Percentiles rank a stretch among this genome's conserved stretches.
Conservation (phyloP, 1,284 basidiomycete species). For the Moesziomyces sp. region DNA sequence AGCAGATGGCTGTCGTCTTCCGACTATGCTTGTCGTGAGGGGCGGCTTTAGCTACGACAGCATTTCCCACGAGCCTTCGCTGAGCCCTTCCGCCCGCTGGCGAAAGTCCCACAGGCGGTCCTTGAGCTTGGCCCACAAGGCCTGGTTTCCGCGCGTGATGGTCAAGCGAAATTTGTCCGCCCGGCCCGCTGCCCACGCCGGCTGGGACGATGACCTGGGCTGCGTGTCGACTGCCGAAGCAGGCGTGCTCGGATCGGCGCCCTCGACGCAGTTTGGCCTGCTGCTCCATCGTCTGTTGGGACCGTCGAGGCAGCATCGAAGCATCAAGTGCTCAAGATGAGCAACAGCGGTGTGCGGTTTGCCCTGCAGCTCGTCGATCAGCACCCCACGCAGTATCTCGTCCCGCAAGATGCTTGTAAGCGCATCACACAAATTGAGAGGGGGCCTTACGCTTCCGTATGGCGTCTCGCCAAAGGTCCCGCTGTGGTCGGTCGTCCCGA, state of each 20-base stretch:
- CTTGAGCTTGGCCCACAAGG: slow-evolving; percentile 59
- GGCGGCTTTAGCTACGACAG: slow-evolving; percentile 9
- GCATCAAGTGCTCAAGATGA: slow-evolving; percentile 15
- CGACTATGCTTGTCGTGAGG: no score
- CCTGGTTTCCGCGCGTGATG: slow-evolving; percentile 53
- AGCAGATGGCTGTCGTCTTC: no score
- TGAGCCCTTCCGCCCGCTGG: slow-evolving; percentile 45
- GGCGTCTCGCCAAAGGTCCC: neutral
- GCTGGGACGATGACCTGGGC: neutral
- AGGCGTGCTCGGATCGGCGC: neutral
- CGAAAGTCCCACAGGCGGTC: slow-evolving; percentile 59
- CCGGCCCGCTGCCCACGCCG: slow-evolving; percentile 5
- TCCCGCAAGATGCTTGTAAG: slow-evolving; percentile 26
- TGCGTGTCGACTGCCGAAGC: neutral
- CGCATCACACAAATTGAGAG: slow-evolving; percentile 34
- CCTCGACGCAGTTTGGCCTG: neutral
- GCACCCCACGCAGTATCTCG: slow-evolving; percentile 11
- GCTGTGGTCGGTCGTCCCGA: neutral
- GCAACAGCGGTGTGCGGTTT: slow-evolving; percentile 21
- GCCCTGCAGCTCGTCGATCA: slow-evolving; percentile 41
- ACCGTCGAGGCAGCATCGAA: slow-evolving; percentile 19
- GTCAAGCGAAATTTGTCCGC: slow-evolving; percentile 30
- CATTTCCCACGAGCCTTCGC: slow-evolving; percentile 46
- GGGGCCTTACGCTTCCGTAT: neutral
- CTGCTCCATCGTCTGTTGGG: neutral